Evolutionary conservation across 306 rosid genomes (phyloP), one percentile per base, ranked within the genome.

Genomic region (Rosa persica): DNA sequence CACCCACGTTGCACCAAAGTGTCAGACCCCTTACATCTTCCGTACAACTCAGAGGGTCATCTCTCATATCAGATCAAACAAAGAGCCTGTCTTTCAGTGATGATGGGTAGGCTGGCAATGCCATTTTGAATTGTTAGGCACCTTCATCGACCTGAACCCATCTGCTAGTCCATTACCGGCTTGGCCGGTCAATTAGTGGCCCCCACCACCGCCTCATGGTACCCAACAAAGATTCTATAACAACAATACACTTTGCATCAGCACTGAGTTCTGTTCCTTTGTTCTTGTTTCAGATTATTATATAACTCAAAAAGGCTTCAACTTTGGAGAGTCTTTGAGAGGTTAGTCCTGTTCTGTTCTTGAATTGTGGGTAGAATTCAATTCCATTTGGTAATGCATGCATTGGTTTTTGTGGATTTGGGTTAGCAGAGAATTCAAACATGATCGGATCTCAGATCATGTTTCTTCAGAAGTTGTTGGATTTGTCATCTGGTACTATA

Each of bases 131-230:
- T 54, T 54, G 22, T 54, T n/a, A 54, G 12, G 44, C 64, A 51
- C 46, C 58, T 22, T 9, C 58, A 55, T 42, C 58, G 11, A 43
- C 38, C 62, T 15, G 11, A 52, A 40, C 68, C 67, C 68, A 40
- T 40, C 68, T 40, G 68, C 78, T 66, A 15, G 68, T 74, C 78
- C 46, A 43, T 39, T 4, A 55, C 68, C 54, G 77, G 68, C 68
- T 57, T 6, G 68, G 17, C 38, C 51, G 76, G 76, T 73, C 25
- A 19, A 73, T 22, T 20, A 34, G 10, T 54, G 77, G 67, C 67
- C 61, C 54, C 78, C 77, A 57, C 78, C 78, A 57, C 78, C 68
- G 40, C 78, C 68, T 74, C 54, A 57, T 23, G 22, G 39, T 40
- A 57, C 77, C 68, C 39, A 57, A 55, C 68, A 4, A 74, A 57